Percentiles rank a stretch among this genome's conserved stretches.
Evolutionary conservation across 1,284 basidiomycete genomes (phyloP).

Genomic region (Ceratobasidium sp.): DNA sequence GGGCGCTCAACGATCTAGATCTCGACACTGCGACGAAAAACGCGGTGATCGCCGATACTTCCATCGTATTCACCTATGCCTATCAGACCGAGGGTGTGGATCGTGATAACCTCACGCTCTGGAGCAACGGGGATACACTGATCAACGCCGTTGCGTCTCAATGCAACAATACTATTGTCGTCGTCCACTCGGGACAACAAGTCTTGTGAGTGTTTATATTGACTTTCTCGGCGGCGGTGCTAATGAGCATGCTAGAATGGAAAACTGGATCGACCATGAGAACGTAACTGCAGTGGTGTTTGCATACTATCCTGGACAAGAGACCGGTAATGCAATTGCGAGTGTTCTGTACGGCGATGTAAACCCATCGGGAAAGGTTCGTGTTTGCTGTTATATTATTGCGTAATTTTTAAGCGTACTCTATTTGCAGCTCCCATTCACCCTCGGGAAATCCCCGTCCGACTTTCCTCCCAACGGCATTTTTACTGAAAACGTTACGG

Average conservation of each 20-base stretch:
- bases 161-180: slow-evolving; percentile 60
- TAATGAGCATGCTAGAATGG: slow-evolving; percentile 54
- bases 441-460: slow-evolving; percentile 50
- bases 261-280: slow-evolving; percentile 66
- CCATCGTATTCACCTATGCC: slow-evolving; percentile 52
- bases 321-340: slow-evolving; percentile 66
- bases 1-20: slow-evolving; percentile 54
- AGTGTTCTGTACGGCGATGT: slow-evolving; percentile 74
- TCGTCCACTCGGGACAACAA: slow-evolving; percentile 56
- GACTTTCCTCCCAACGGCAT: slow-evolving; percentile 37
- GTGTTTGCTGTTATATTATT: slow-evolving; percentile 70
- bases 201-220: slow-evolving; percentile 8
- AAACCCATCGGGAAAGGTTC: slow-evolving; percentile 77
- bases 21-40: slow-evolving; percentile 44
- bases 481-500: slow-evolving; percentile 48
- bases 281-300: slow-evolving; percentile 56
- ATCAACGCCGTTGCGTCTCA: slow-evolving; percentile 57
- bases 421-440: slow-evolving; percentile 50
- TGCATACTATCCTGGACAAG: slow-evolving; percentile 52
- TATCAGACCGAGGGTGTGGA: slow-evolving; percentile 51
- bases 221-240: slow-evolving; percentile 41
- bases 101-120: slow-evolving; percentile 57
- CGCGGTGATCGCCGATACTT: slow-evolving; percentile 49
- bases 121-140: slow-evolving; percentile 55
- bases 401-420: not conserved